Conservation (phyloP, 352 stramenopile species). For the Globisporangium carolinianum region DNA sequence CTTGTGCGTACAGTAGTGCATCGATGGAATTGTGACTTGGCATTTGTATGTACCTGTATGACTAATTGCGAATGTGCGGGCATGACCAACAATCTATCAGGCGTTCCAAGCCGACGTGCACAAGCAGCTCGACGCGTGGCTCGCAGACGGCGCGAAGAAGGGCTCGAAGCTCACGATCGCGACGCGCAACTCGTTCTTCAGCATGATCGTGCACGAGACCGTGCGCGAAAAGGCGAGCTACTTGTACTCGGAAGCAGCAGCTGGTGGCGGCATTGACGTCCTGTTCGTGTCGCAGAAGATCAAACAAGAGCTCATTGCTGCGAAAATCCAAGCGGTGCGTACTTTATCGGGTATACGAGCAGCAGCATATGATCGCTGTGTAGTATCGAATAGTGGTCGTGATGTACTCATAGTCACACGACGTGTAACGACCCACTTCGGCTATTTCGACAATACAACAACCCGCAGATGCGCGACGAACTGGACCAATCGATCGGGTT, state of each 20-base stretch:
- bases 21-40: too few species aligned
- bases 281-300: slow-evolving; percentile 54
- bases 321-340: slow-evolving; percentile 22
- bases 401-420: too few species aligned
- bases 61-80: neutral
- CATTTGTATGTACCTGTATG: too few species aligned
- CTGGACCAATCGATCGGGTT: slow-evolving; percentile 71
- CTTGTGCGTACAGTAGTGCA: slow-evolving; percentile 6
- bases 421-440: too few species aligned
- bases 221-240: slow-evolving; percentile 45
- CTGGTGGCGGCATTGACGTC: slow-evolving; percentile 46
- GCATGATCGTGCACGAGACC: slow-evolving; percentile 68
- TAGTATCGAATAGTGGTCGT: too few species aligned
- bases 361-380: too few species aligned
- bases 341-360: too few species aligned
- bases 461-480: slow-evolving; percentile 39
- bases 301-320: slow-evolving; percentile 54
- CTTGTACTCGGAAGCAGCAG: slow-evolving; percentile 48
- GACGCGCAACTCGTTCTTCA: slow-evolving; percentile 64
- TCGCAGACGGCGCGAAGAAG: slow-evolving; percentile 37
- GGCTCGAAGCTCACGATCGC: slow-evolving; percentile 43
- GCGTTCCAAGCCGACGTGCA: slow-evolving; percentile 40
- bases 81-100: slow-evolving; percentile 2
- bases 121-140: slow-evolving; percentile 44
- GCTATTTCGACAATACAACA: too few species aligned